Percentiles rank a stretch among this genome's conserved stretches.
Evolutionary conservation across 2,329 filamentous ascomycete genomes (phyloP).

Genomic region (Hypoxylon sp.): DNA sequence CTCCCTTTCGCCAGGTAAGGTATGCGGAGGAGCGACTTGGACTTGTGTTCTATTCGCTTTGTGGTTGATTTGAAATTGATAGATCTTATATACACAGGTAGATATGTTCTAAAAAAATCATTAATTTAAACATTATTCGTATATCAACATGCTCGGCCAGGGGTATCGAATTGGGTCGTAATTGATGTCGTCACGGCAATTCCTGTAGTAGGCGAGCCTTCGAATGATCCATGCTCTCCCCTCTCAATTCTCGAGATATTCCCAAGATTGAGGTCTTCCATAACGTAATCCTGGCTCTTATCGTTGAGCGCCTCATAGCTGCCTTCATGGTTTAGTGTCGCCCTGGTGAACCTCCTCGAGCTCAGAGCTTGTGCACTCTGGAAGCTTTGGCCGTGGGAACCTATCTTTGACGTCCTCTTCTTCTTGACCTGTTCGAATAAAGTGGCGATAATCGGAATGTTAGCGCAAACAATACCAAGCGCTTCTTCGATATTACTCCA

Average conservation of each 20-base stretch:
- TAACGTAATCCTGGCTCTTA: slow-evolving; percentile 10
- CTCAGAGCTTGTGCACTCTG: slow-evolving; percentile 12
- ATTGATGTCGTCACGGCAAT: slow-evolving; percentile 21
- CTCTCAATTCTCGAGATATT: slow-evolving; percentile 11
- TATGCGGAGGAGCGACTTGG: not conserved
- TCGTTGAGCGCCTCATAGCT: slow-evolving; percentile 19
- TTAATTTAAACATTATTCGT: slow-evolving; percentile 6
- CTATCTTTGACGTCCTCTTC: slow-evolving; percentile 12
- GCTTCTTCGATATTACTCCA: slow-evolving; percentile 23
- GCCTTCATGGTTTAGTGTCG: slow-evolving; percentile 12
- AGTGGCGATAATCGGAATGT: slow-evolving; percentile 14
- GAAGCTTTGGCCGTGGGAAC: slow-evolving; percentile 2
- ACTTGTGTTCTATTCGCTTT: not conserved
- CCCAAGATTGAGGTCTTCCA: slow-evolving; percentile 14
- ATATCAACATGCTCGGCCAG: slow-evolving; percentile 7
- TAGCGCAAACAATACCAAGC: slow-evolving; percentile 17
- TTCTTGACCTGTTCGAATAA: slow-evolving; percentile 3
- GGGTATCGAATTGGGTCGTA: slow-evolving; percentile 12
- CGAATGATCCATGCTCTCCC: slow-evolving; percentile 3
- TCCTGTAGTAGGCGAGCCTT: slow-evolving; percentile 11
- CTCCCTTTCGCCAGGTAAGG: too few relatives aligned
- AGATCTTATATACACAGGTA: not conserved
- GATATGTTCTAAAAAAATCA: slow-evolving; percentile 1
- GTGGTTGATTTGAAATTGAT: not conserved
- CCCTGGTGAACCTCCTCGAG: slow-evolving; percentile 16